Evolutionary conservation across 169 alveolate genomes (phyloP), one percentile per base, ranked within the genome.

Genomic region (Plasmodium vivax): DNA sequence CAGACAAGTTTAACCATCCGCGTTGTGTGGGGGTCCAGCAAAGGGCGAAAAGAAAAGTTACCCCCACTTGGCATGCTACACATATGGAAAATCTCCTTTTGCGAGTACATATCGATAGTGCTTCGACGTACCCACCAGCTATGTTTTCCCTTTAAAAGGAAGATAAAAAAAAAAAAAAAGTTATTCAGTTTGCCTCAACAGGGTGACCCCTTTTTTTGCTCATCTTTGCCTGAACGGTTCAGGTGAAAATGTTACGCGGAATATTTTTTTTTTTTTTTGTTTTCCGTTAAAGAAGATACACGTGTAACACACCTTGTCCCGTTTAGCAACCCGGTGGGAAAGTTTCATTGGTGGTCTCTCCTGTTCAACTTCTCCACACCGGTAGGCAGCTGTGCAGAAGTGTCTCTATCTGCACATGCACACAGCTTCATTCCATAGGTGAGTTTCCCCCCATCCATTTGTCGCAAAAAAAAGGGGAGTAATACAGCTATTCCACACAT

Each of bases 171-270:
- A 68, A 23, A 68, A 30, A n/a, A 16, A 56, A 16, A n/a, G n/a
- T 62, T 68, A 68, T 68, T 19, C 32, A 68, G 43, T 68, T 68
- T 68, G n/a, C n/a, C 77, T 30, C 77, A 51, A 14, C 62, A 51
- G 23, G 62, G 23, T 51, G 27, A 16, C 16, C 36, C 77, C 38
- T 68, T 23, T 68, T 68, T 68, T 68, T 68, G 41, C 14, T 68
- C 23, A 68, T 68, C 27, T 68, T 68, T 68, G 38, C 77, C 77
- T 68, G 77, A 68, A 68, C 77, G n/a, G 77, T 68, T 68, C 77
- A 68, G 77, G 38, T 27, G 77, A 68, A 68, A 68, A 68, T 8
- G 38, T 68, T 68, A 68, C 16, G 43, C 9, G 43, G 6, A 27
- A 23, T 68, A 8, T 68, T 7, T 1, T 6, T 68, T 68, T 68